Percentiles rank a stretch among this genome's conserved stretches.
These are phyloP conservation scores for Dipodascus albidus DNA, from an alignment of 805 yeast genomes.

Conservation along the genomic window DNA sequence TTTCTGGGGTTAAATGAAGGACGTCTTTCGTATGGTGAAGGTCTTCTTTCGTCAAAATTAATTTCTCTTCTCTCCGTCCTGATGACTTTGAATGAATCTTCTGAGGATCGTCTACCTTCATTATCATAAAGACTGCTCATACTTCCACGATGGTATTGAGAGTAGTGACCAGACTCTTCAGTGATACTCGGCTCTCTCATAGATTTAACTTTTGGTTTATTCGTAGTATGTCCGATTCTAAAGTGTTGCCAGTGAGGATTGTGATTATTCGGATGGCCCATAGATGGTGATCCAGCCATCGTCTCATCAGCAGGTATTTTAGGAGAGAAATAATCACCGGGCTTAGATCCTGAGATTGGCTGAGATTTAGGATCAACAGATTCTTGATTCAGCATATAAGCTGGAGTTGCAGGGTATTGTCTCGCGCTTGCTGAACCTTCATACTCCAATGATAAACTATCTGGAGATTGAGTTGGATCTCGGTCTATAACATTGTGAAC, in stretches of 20 bases:
- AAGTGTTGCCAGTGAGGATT: not conserved
- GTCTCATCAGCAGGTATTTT: not conserved
- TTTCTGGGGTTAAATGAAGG: not conserved
- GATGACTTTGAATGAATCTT: conserved; percentile 52
- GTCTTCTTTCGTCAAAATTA: conserved; percentile 69
- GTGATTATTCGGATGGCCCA: not conserved
- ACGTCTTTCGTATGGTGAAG: conserved; percentile 48
- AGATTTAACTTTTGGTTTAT: not conserved
- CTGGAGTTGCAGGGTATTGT: conserved; percentile 57
- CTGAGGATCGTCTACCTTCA: conserved; percentile 1
- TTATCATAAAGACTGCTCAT: not conserved
- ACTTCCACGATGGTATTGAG: not conserved
- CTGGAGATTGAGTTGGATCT: conserved; percentile 8
- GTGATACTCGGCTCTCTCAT: not conserved
- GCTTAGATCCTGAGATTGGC: conserved; percentile 12
- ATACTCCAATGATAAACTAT: conserved; percentile 6
- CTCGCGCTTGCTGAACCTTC: conserved; percentile 8
- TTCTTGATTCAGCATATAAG: conserved; percentile 43
- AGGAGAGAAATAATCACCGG: not conserved
- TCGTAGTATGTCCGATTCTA: not conserved
- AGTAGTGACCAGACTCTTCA: not conserved
- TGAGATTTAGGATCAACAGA: conserved; percentile 18
- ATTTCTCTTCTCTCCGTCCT: conserved; percentile 53
- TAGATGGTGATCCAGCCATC: not conserved
- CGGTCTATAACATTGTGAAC: conserved; percentile 8